Base-by-base conservation (phyloP, 2,329 filamentous ascomycete genomes). In the Arachnomyces sp. region DNA sequence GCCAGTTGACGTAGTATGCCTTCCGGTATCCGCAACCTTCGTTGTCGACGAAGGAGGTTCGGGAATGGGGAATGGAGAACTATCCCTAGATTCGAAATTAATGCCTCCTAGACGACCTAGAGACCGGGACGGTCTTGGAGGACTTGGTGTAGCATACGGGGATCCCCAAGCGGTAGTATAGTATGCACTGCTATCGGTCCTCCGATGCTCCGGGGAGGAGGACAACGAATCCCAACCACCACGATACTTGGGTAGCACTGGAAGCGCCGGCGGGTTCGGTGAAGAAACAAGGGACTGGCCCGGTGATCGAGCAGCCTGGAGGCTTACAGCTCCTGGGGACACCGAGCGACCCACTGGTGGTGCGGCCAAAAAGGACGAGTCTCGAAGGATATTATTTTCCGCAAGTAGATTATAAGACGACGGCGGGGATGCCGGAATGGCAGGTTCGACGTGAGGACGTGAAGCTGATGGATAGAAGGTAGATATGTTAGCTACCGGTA, bases 91-190 rank as follows among this genome's bases (percentile, higher is more conserved):
- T 32, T 46, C 55, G 38, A 46, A 52, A 39, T 57, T 56, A 41
- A 59, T 32, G 38, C 80, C 43, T 64, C 64, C 51, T 73, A 76
- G 59, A 46, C 63, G 62, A 47, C 58, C 63, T 31, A 62, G 44
- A 38, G 59, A 58, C 49, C 59, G 56, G 43, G 65, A 64, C 16
- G 64, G 50, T 49, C 58, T 56, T 37, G 64, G 60, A 37, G 65
- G 60, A 49, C 66, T 82, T 9, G 72, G 68, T 30, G 81, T 74
- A 40, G 84, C 81, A 65, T 94, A 94, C 15, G 89, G 89, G 39
- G 88, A 94, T 42, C 89, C 89, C 88, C 89, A 94, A 59, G 82
- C 89, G 36, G 87, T 82, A 34, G 86, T 92, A 56, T 77, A 77
- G 57, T 75, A 77, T 34, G 70, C 59, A 47, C 66, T 70, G 43